phyloP scores from a whole-genome alignment of 1,284 basidiomycete species.

The Mycosarcoma maydis region DNA sequence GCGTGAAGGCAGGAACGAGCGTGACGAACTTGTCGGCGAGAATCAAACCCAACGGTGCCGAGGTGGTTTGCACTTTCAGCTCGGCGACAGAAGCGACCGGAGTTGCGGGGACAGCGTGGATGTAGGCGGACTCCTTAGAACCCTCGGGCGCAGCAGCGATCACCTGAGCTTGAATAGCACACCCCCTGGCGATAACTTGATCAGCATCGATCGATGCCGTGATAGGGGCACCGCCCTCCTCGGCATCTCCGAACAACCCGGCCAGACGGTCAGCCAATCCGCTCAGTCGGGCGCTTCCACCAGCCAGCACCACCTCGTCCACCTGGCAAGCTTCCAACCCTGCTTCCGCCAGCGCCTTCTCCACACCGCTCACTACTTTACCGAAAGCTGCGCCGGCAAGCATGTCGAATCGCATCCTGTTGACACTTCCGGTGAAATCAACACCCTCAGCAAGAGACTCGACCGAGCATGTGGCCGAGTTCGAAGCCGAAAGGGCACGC shows the following conservation, averaged over 20 bases:
- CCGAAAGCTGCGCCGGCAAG: constrained; percentile 80
- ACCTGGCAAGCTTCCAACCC: constrained; percentile 80
- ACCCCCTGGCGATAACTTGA: constrained; percentile 86
- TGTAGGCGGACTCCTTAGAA: constrained; percentile 50
- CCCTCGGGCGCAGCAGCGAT: constrained; percentile 55
- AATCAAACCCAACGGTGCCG: constrained; percentile 78
- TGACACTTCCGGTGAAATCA: constrained; percentile 92
- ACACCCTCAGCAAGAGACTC: constrained; percentile 94
- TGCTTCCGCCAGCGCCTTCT: constrained; percentile 74
- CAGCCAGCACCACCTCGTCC: constrained; percentile 85
- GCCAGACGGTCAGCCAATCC: constrained; percentile 81
- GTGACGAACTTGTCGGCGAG: constrained; percentile 72
- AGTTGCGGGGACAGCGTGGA: constrained; percentile 44
- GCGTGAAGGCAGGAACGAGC: constrained; percentile 67
- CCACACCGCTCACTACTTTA: constrained; percentile 75
- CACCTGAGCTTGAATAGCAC: constrained; percentile 80
- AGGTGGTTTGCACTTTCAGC: constrained; percentile 47
- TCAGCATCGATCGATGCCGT: constrained; percentile 81
- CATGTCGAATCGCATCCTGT: constrained; percentile 92
- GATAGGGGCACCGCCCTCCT: constrained; percentile 71
- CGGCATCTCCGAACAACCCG: constrained; percentile 78
- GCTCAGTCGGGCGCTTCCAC: constrained; percentile 85
- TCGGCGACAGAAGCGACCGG: constrained; percentile 68
- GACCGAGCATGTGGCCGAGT: constrained; percentile 86
- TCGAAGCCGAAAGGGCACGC: constrained; percentile 86